Evolutionary conservation across 208 protist genomes (phyloP), one percentile per base, ranked within the genome.

Genomic region (Endotrypanum monterogeii): DNA sequence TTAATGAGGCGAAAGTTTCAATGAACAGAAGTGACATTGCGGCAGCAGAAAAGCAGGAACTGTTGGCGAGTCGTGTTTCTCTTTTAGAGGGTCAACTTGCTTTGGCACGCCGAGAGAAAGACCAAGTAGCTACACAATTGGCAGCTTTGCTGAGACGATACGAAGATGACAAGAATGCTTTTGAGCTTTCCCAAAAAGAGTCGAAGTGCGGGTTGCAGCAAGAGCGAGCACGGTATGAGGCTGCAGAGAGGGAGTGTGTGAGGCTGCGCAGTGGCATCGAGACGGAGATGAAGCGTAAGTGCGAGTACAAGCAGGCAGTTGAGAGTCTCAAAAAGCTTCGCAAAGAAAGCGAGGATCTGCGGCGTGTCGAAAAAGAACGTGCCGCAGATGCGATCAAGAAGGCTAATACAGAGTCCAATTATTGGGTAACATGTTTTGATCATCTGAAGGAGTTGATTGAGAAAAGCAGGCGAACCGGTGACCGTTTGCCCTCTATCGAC

Each of bases 381-480:
- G 87, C 87, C 25, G 71, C 75, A 37, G 84, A 82, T 20, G 90
- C 92, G 4, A 94, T 96, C 39, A 60, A 78, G 23, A 83, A 83
- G 48, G 92, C 89, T 5, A 96, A 94, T 61, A 62, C 79, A 3
- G 90, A 96, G 61, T 71, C 80, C 16, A 83, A 81, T 8, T 96
- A 96, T 73, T 96, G 92, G 90, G 76, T 92, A 32, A 65, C 71
- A 39, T 87, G 85, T 52, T 96, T 94, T 78, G 89, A 96, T 14
- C 83, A 88, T 57, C 83, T 96, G 12, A 94, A 92, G 60, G 44
- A 39, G 0, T 89, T 92, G 78, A 67, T 93, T n/a, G 85, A 92
- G 52, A 55, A 68, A 18, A 77, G 74, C 23, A 65, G 76, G 11
- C 67, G 60, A 16, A 79, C 69, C 25, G 83, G 82, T 11, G 57